Evolutionary conservation across 805 yeast species (phyloP), one percentile per base, ranked within the genome.

Genomic region (Teunomyces gatunensis): DNA sequence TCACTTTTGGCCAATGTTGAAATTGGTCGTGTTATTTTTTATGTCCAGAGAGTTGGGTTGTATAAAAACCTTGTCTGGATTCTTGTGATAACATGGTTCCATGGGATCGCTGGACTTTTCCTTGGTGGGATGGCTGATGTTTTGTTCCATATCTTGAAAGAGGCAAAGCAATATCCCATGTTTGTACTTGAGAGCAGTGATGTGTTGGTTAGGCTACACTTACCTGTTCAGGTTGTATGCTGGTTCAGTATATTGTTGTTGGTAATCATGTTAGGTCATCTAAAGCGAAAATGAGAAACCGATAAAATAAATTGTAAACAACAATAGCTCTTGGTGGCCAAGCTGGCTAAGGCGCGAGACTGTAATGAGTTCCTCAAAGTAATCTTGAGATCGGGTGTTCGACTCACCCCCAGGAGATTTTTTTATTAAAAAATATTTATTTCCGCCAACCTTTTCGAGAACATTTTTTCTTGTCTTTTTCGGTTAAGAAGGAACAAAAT

Each of bases 311-410:
- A 12, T 5, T 17, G 12, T 3, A 18, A 21, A 23, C n/a, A 28
- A 46, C 25, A 39, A 36, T 39, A 40, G 44, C 73, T 68, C 75
- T 59, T 61, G 74, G 74, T 70, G 73, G 75, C 75, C 74, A 69
- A 70, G 75, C 73, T 69, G 75, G 75, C 69, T 69, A 70, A 69
- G 74, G 75, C 74, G 74, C 71, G 72, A 67, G 74, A 70, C 75
- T 70, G 75, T 69, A 68, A 68, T 64, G 63, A 53, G 52, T 49
- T 51, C 50, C 60, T 58, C 63, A 57, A 49, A 60, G 73, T 64
- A 56, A 70, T 70, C 75, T 67, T 68, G 71, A 69, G 75, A 70
- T 69, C 74, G 74, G 71, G 75, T 68, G 75, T 70, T 70, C 75
- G 73, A 70, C 71, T 70, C 75, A 67, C 75, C 70, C 74, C 73